These are phyloP conservation scores for Nicotiana tomentosiformis DNA, from an alignment of 257 asterid genomes.

Conservation along the genomic window DNA sequence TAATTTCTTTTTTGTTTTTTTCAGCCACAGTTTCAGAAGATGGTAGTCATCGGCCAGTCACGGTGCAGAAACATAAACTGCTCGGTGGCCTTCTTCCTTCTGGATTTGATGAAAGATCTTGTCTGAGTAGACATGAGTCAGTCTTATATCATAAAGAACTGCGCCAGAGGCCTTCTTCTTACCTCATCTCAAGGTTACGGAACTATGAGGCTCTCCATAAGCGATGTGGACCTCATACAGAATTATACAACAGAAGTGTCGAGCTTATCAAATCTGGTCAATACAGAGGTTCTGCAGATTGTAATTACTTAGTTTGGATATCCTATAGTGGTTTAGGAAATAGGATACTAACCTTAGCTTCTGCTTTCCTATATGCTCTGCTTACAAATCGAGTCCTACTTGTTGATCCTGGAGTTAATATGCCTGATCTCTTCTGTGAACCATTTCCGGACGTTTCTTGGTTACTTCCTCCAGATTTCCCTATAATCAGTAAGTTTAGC, in stretches of 20 bases:
- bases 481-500: constrained; percentile 25
- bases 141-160: constrained; percentile 33
- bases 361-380: constrained; percentile 74
- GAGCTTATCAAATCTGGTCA: constrained; percentile 34
- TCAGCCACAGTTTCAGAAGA: constrained; percentile 29
- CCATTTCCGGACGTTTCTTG: constrained; percentile 80
- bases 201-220: constrained; percentile 62
- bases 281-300: constrained; percentile 26
- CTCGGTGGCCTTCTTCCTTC: constrained; percentile 55
- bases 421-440: constrained; percentile 76
- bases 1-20: constrained; percentile 2
- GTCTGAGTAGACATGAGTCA: constrained; percentile 62
- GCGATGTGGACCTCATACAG: constrained; percentile 70
- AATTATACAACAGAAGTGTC: constrained; percentile 45
- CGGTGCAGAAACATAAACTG: constrained; percentile 35
- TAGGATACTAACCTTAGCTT: constrained; percentile 56
- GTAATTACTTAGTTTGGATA: constrained; percentile 71
- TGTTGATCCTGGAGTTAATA: constrained; percentile 49
- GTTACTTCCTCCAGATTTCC: constrained; percentile 70
- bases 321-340: constrained; percentile 72
- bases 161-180: constrained; percentile 40
- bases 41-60: constrained; percentile 22
- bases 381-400: constrained; percentile 71
- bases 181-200: constrained; percentile 63
- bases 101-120: constrained; percentile 57